These are phyloP conservation scores for Abrus pulchellus DNA, from an alignment of 306 rosid species.

Conservation along the genomic window DNA sequence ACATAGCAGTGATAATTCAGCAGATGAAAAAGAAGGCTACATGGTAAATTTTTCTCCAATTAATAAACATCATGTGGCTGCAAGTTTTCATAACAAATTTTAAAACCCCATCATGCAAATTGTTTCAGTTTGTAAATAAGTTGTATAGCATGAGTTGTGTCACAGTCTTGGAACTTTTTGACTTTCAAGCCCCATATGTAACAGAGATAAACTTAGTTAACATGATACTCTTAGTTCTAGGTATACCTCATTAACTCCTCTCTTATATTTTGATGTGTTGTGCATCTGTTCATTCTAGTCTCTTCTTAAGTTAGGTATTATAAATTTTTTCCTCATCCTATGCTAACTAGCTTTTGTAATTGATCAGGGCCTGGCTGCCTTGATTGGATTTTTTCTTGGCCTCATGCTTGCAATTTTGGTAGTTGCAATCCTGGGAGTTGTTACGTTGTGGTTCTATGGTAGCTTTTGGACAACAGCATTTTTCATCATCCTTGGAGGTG, in stretches of 20 bases:
- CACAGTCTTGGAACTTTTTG: constrained; percentile 38
- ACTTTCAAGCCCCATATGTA: constrained; percentile 2
- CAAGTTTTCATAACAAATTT: constrained; percentile 31
- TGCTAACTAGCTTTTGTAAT: constrained; percentile 45
- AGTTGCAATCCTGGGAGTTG: constrained; percentile 74
- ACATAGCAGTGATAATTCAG: constrained; percentile 25
- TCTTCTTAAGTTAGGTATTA: constrained; percentile 30
- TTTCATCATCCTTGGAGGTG: constrained; percentile 90
- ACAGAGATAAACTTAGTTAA: constrained; percentile 17
- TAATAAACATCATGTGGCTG: constrained; percentile 19
- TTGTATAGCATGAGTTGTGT: constrained; percentile 33
- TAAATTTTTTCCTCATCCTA: constrained; percentile 2
- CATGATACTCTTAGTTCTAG: constrained; percentile 9
- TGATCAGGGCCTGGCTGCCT: constrained; percentile 73
- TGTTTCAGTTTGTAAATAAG: constrained; percentile 10
- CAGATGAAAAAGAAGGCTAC: neutral
- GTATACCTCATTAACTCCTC: constrained; percentile 8
- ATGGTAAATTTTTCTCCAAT: constrained; percentile 12
- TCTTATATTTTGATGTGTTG: constrained; percentile 22
- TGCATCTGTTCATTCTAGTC: constrained; percentile 38
- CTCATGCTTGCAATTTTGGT: constrained; percentile 75
- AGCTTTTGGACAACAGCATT: constrained; percentile 89
- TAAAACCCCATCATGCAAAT: constrained; percentile 11
- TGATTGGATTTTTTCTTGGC: constrained; percentile 77
- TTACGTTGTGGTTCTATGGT: constrained; percentile 91